Conservation (phyloP, 768 basidiomycete genomes). For the Mycena albidolilacea region DNA sequence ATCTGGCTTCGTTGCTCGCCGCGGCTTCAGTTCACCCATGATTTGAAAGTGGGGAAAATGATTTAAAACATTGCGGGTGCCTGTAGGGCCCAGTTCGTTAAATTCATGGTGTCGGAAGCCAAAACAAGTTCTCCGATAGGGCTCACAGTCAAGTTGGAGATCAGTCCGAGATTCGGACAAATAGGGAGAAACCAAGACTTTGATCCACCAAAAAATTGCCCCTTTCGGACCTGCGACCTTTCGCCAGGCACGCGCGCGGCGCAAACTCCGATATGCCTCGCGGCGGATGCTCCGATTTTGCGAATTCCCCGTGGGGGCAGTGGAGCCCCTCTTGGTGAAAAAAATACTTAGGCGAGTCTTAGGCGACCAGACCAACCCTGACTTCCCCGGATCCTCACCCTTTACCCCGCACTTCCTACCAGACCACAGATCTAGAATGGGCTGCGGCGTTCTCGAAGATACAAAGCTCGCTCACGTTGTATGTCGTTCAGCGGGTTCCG, state of each 20-base stretch:
- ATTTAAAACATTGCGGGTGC: no score
- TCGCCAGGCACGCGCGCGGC: not conserved
- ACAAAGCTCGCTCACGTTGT: conserved; percentile 29
- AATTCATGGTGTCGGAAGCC: no score
- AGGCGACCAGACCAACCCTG: not conserved
- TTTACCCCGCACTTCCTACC: conserved; percentile 10
- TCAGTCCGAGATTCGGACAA: no score
- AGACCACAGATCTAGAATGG: conserved; percentile 3
- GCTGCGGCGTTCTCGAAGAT: conserved; percentile 33
- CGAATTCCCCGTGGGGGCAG: not conserved
- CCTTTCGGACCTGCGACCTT: not conserved
- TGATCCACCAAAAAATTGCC: not conserved
- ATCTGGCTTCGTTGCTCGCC: no score
- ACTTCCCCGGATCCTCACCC: not conserved
- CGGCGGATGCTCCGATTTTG: conserved; percentile 6
- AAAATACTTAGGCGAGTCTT: conserved; percentile 13
- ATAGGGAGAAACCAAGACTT: no score
- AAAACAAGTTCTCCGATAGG: no score
- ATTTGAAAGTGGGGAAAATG: no score
- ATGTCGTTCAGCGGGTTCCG: not conserved
- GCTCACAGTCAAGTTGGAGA: no score
- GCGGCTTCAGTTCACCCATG: no score
- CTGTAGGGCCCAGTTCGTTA: no score
- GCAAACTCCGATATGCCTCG: conserved; percentile 1
- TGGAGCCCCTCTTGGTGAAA: not conserved